Base-by-base conservation (phyloP, 352 stramenopile species). In the Phytopythium montanum region DNA sequence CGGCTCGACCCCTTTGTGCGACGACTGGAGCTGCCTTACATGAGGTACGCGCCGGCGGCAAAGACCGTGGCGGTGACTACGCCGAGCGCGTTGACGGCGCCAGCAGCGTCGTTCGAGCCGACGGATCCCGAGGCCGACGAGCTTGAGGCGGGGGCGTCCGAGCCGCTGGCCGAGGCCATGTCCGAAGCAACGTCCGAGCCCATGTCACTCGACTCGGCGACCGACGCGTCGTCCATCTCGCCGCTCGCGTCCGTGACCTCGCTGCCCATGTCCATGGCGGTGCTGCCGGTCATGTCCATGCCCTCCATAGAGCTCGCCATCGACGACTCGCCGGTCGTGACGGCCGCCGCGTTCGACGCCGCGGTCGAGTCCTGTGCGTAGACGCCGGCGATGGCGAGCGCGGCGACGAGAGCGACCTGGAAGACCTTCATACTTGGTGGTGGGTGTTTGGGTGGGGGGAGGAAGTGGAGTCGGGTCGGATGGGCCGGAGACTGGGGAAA, bases 391-490 rank as follows among this genome's bases (percentile, higher is more conserved):
- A 55, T 26, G 49, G 26, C 49, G 29, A 55, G 49, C 26, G 49
- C 49, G 49, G 49, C 49, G 49, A 55, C 13, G 26, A 55, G 9
- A 18, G 49, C 49, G 49, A 55, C 29, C 49, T 55, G 49, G 49
- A 55, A 55, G 49, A 38, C 28, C 49, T 55, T 55, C 49, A 55
- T 55, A 16, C 26, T 54, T 18, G 48, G n/a, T n/a, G n/a, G n/a
- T n/a, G n/a, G n/a, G n/a, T n/a, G n/a, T n/a, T n/a, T n/a, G n/a
- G 14, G 26, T 14, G 26, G 49, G 28, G 14, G 9, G 9, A 44
- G 54, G 55, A 31, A 45, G 21, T 36, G 25, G 57, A 41, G 44
- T 50, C 9, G 44, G n/a, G 25, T 26, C 31, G 21, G 44, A 50
- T 50, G 44, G n/a, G 45, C 19, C 10, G 45, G 45, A 9, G 45